Evolutionary conservation across 495 filamentous ascomycete genomes (phyloP).

Genomic region (Tuber borchii): DNA sequence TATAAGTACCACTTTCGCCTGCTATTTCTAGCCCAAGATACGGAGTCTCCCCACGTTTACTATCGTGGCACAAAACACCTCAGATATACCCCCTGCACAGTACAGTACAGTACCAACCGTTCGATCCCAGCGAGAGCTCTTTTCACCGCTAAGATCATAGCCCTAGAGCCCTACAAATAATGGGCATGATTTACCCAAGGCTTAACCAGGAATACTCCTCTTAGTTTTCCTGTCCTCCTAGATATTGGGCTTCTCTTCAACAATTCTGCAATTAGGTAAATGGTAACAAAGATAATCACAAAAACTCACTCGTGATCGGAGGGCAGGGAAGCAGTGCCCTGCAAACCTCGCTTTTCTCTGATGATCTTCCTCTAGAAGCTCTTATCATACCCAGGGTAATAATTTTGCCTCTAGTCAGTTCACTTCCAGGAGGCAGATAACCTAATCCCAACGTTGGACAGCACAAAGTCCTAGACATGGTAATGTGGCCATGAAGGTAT

Average conservation of each 20-base stretch:
- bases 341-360: background rate
- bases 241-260: background rate
- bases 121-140: background rate
- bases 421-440: background rate
- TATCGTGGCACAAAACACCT: background rate
- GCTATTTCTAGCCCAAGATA: background rate
- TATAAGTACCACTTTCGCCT: background rate
- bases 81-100: background rate
- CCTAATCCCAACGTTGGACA: too few relatives aligned
- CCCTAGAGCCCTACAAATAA: background rate
- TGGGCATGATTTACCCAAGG: background rate
- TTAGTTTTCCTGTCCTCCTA: background rate
- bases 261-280: background rate
- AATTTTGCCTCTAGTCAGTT: background rate
- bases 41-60: background rate
- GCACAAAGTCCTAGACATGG: too few relatives aligned
- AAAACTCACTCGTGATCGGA: background rate
- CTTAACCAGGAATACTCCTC: background rate
- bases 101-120: background rate
- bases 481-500: too few relatives aligned
- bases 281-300: background rate
- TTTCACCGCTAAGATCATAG: background rate
- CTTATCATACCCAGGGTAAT: background rate
- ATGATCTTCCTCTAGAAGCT: background rate
- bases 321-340: background rate